phyloP scores from a whole-genome alignment of 1,284 basidiomycete species.

The Rhizoctonia solani region DNA sequence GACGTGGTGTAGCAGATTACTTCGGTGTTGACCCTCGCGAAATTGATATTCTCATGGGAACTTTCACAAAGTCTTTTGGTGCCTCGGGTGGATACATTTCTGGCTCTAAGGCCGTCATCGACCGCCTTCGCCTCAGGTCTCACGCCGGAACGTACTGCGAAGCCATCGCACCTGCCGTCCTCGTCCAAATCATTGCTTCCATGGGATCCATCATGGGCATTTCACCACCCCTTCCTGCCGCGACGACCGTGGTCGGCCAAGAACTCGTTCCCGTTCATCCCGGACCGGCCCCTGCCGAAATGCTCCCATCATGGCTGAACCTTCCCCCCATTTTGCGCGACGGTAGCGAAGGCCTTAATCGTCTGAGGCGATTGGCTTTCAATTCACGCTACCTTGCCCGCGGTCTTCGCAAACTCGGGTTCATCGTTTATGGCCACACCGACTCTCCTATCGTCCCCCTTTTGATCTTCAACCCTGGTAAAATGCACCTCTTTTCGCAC shows the following conservation, averaged over 20 bases:
- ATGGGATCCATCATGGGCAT: constrained; percentile 98
- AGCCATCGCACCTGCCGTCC: constrained; percentile 86
- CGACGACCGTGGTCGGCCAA: constrained; percentile 35
- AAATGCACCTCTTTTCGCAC: constrained; percentile 86
- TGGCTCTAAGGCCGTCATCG: constrained; percentile 78
- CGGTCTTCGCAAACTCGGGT: constrained; percentile 89
- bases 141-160: constrained; percentile 91
- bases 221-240: constrained; percentile 51
- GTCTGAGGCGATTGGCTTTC: constrained; percentile 89
- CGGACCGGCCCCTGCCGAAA: constrained; percentile 65
- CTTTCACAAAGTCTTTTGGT: constrained; percentile 98
- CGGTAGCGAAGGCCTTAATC: constrained; percentile 79
- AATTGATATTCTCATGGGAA: constrained; percentile 97
- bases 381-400: constrained; percentile 91
- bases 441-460: constrained; percentile 94
- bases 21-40: constrained; percentile 82
- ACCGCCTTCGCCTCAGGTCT: constrained; percentile 79
- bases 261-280: constrained; percentile 50
- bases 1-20: constrained; percentile 95
- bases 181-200: constrained; percentile 89
- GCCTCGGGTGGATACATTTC: constrained; percentile 96
- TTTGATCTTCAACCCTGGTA: constrained; percentile 91
- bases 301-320: constrained; percentile 70
- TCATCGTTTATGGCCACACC: constrained; percentile 93
- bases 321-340: constrained; percentile 72